Conservation (phyloP, 352 stramenopile genomes). For the Pythium plurisporium region DNA sequence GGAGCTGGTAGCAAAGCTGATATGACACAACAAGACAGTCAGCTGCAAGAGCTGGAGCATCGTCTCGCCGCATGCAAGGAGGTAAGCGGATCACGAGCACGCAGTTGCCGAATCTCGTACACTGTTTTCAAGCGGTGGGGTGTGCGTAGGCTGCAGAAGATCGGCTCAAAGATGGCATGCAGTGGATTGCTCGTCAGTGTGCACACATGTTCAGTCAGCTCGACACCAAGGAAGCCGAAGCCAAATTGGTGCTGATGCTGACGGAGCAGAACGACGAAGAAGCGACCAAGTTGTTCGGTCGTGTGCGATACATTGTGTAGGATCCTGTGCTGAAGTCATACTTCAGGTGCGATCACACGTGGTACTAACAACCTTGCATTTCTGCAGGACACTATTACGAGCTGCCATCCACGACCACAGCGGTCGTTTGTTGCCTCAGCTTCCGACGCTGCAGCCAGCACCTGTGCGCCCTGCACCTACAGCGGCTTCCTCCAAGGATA, state of each 20-base stretch:
- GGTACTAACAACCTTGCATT: neutral
- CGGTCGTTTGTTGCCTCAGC: neutral
- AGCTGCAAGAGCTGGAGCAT: conserved; percentile 19
- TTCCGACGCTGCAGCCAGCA: neutral
- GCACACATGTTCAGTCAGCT: conserved; percentile 58
- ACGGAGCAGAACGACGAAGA: conserved; percentile 29
- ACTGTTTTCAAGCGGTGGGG: too few species aligned
- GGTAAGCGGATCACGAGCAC: neutral
- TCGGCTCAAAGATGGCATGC: conserved; percentile 41
- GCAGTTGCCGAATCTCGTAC: too few species aligned
- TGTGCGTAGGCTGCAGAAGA: conserved; percentile 31
- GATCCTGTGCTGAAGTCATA: too few species aligned
- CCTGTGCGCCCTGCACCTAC: neutral
- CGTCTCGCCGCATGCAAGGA: conserved; percentile 11
- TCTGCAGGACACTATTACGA: neutral
- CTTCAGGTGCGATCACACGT: too few species aligned
- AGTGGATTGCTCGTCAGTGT: conserved; percentile 54
- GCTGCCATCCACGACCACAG: neutral
- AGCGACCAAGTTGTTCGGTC: conserved; percentile 2
- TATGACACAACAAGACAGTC: conserved; percentile 8
- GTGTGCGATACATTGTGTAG: conserved; percentile 5
- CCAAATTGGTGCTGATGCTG: conserved; percentile 33
- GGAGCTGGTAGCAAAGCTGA: conserved; percentile 4
- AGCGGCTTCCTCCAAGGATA: neutral
- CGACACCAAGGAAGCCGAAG: conserved; percentile 50